phyloP scores from a whole-genome alignment of 2,329 filamentous ascomycete genomes.

The Scopulariopsis brevicaulis region DNA sequence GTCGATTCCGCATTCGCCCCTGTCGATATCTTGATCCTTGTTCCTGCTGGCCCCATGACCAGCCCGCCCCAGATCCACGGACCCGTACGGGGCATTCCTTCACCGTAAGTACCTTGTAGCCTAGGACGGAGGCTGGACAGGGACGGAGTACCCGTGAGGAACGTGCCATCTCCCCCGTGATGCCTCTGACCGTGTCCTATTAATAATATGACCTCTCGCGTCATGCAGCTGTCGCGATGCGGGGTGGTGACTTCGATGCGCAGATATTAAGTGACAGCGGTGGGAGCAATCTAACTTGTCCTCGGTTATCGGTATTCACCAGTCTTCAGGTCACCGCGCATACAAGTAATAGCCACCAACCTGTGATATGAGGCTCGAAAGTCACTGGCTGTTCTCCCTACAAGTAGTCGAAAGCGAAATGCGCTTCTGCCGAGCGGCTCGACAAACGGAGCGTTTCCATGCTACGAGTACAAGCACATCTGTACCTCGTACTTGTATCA shows the following conservation, averaged over 20 bases:
- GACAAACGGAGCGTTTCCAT: too few relatives aligned
- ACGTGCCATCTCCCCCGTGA: neutral
- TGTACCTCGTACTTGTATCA: too few relatives aligned
- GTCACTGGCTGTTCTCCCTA: neutral
- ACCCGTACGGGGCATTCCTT: neutral
- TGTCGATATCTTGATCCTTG: neutral
- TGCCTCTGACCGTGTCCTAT: neutral
- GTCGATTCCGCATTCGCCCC: neutral
- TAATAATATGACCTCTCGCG: neutral
- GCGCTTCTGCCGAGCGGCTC: too few relatives aligned
- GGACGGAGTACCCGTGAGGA: neutral
- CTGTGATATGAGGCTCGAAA: neutral
- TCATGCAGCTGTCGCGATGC: neutral
- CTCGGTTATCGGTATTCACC: neutral
- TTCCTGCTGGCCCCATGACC: neutral
- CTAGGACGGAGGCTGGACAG: too few relatives aligned
- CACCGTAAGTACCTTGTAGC: too few relatives aligned
- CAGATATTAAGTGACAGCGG: neutral
- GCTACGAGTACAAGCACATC: too few relatives aligned
- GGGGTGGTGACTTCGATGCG: neutral
- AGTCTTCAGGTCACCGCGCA: neutral
- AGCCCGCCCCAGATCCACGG: neutral
- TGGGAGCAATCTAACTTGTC: neutral
- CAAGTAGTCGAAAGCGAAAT: too few relatives aligned
- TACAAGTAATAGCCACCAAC: neutral